Evolutionary conservation across 805 yeast genomes (phyloP).

Genomic region (Peterozyma toletana): DNA sequence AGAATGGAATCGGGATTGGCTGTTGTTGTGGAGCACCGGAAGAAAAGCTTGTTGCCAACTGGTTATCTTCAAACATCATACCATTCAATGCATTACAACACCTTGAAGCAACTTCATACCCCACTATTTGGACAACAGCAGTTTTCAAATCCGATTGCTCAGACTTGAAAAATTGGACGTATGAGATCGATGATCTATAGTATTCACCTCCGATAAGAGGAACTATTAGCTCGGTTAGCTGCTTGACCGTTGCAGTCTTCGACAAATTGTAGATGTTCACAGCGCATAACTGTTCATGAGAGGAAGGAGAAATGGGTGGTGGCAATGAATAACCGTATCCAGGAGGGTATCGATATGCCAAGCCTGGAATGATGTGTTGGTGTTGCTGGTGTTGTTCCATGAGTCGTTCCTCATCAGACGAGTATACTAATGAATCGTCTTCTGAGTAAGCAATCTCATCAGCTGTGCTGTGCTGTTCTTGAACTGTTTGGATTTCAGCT

Average conservation of each 20-base stretch:
- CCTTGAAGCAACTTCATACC: conserved; percentile 6
- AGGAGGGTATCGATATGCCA: not conserved
- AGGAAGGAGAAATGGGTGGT: not conserved
- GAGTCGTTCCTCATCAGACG: no score
- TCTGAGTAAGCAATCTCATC: no score
- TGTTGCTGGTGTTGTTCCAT: no score
- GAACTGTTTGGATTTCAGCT: no score
- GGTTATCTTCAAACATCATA: conserved; percentile 4
- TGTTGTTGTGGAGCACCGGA: not conserved
- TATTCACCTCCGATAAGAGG: conserved; percentile 7
- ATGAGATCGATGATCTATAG: conserved; percentile 2
- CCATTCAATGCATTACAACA: conserved; percentile 7
- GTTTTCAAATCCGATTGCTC: not conserved
- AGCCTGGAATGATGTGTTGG: not conserved
- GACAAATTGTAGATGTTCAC: not conserved
- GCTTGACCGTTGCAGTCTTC: not conserved
- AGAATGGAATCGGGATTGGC: not conserved
- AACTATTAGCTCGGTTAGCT: conserved; percentile 2
- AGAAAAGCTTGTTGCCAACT: conserved; percentile 2
- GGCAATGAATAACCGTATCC: not conserved
- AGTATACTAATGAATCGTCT: no score
- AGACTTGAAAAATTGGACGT: conserved; percentile 2
- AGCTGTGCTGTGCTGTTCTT: no score
- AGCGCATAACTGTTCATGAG: not conserved
- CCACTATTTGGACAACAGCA: conserved; percentile 4